Evolutionary conservation across 2,329 filamentous ascomycete genomes (phyloP).

Genomic region (Colletotrichum spaethianum): DNA sequence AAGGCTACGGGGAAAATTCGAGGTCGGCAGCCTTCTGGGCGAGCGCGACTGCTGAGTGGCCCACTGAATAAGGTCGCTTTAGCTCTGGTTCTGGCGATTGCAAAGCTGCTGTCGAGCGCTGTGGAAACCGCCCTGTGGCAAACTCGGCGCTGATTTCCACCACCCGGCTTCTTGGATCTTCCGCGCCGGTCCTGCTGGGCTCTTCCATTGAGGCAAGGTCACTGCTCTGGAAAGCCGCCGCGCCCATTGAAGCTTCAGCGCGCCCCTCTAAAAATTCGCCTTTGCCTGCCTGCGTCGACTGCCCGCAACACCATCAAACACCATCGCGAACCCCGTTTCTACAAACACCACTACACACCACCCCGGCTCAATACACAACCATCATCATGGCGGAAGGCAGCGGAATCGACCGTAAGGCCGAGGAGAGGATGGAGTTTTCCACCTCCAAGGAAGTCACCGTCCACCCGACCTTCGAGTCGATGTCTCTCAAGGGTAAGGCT

Average conservation of each 20-base stretch:
- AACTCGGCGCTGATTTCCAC: neutral
- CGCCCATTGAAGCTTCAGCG: slow-evolving; percentile 28
- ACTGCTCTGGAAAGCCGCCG: neutral
- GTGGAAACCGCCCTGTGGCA: neutral
- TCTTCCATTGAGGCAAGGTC: neutral
- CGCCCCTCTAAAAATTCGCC: slow-evolving; percentile 39
- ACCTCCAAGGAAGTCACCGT: slow-evolving; percentile 98
- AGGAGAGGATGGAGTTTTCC: slow-evolving; percentile 97
- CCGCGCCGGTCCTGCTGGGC: neutral
- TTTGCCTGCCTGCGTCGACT: neutral
- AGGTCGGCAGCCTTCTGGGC: neutral
- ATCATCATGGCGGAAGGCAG: slow-evolving; percentile 84
- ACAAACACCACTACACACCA: slow-evolving; percentile 1
- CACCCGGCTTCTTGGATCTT: neutral
- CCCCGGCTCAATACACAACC: neutral
- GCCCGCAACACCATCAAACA: neutral
- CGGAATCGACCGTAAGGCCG: slow-evolving; percentile 88
- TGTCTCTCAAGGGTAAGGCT: slow-evolving; percentile 86
- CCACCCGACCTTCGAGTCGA: slow-evolving; percentile 92
- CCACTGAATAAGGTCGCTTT: slow-evolving; percentile 40
- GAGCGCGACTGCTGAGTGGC: slow-evolving; percentile 17
- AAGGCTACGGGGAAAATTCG: slow-evolving; percentile 30
- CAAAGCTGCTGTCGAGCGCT: slow-evolving; percentile 13
- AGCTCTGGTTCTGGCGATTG: slow-evolving; percentile 25
- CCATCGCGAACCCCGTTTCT: neutral